phyloP scores from a whole-genome alignment of 2,329 filamentous ascomycete genomes.

The Aspergillus hiratsukae region DNA sequence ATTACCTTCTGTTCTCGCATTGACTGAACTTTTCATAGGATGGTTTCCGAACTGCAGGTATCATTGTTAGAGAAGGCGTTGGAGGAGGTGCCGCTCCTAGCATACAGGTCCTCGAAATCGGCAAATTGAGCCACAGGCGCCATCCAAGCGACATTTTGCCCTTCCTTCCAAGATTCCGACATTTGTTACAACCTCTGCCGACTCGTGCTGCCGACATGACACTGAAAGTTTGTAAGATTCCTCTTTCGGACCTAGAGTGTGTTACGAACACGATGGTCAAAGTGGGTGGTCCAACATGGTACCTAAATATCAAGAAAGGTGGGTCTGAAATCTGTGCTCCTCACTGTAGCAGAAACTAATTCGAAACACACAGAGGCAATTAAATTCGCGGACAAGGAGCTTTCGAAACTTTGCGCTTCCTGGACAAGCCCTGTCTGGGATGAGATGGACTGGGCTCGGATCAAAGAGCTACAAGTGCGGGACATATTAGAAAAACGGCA shows the following conservation, averaged over 20 bases:
- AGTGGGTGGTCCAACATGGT: constrained; percentile 45
- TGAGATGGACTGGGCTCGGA: constrained; percentile 74
- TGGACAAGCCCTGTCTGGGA: constrained; percentile 76
- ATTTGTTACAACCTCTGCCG: constrained; percentile 63
- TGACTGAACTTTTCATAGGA: constrained; percentile 48
- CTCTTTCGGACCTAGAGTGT: constrained; percentile 75
- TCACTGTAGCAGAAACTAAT: constrained; percentile 3
- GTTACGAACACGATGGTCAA: constrained; percentile 66
- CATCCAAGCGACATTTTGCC: constrained; percentile 83
- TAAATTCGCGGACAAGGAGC: constrained; percentile 61
- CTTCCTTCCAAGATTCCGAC: constrained; percentile 68
- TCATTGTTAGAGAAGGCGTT: constrained; percentile 72
- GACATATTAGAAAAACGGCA: constrained; percentile 71
- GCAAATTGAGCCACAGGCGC: constrained; percentile 61
- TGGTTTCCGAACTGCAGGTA: constrained; percentile 74
- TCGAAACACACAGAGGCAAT: constrained; percentile 42
- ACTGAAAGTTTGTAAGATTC: constrained; percentile 64
- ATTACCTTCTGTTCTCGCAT: background rate
- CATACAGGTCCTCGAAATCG: constrained; percentile 75
- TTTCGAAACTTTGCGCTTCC: constrained; percentile 64
- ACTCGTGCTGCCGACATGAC: constrained; percentile 63
- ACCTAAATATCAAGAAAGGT: constrained; percentile 49
- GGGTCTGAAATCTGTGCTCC: background rate
- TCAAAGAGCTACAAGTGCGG: constrained; percentile 77
- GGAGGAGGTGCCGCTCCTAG: constrained; percentile 63